These are phyloP conservation scores for Wickerhamomyces kurtzmanii DNA, from an alignment of 805 yeast species.

Conservation along the genomic window DNA sequence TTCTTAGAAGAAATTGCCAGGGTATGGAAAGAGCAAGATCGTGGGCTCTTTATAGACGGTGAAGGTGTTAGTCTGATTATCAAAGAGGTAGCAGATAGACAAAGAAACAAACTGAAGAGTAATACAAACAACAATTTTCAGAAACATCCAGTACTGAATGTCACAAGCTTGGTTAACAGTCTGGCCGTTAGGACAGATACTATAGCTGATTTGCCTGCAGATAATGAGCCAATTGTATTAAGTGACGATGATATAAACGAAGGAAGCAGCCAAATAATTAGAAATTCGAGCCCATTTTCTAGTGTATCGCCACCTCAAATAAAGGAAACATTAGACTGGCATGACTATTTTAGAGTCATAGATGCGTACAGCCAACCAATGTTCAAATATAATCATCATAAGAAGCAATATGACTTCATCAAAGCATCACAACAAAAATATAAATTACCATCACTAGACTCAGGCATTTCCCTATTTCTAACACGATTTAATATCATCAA, in stretches of 20 bases:
- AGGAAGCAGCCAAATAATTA: conserved; percentile 8
- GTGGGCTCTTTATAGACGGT: conserved; percentile 81
- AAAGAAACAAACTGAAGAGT: conserved; percentile 17
- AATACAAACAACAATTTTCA: conserved; percentile 4
- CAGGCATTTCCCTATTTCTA: conserved; percentile 31
- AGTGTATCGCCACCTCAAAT: conserved; percentile 16
- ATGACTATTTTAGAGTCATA: conserved; percentile 58
- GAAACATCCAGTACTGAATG: conserved; percentile 1
- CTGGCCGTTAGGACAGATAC: not conserved
- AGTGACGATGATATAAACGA: conserved; percentile 3
- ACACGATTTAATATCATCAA: conserved; percentile 52
- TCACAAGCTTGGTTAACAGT: not conserved
- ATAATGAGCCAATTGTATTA: not conserved
- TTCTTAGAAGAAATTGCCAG: conserved; percentile 72
- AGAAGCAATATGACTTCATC: conserved; percentile 48
- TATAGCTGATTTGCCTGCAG: conserved; percentile 1
- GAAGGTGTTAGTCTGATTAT: conserved; percentile 55
- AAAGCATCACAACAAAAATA: conserved; percentile 11
- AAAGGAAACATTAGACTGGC: conserved; percentile 44
- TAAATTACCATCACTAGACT: conserved; percentile 16
- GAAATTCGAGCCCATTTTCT: conserved; percentile 14
- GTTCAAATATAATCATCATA: conserved; percentile 47
- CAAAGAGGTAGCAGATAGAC: conserved; percentile 37
- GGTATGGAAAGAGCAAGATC: conserved; percentile 81
- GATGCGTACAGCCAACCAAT: conserved; percentile 57